phyloP scores from a whole-genome alignment of 148 eudicot species.

The Dianthus caryophyllus region DNA sequence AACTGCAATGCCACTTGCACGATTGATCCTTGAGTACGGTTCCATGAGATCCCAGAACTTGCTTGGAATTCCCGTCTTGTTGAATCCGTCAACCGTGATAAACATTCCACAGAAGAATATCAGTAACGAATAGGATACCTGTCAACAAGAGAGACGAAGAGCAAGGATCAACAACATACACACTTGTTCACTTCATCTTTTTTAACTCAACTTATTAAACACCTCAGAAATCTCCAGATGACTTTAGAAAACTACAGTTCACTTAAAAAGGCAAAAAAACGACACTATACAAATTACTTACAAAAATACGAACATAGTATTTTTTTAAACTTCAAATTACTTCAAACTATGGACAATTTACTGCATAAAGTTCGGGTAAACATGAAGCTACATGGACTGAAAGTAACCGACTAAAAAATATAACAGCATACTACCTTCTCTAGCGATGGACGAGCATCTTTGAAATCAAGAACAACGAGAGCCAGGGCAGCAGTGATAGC shows the following conservation, averaged over 20 bases:
- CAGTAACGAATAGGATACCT: slow-evolving; percentile 86
- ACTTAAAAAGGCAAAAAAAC: no score
- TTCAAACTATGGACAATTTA: no score
- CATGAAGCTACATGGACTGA: not conserved
- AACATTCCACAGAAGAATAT: slow-evolving; percentile 95
- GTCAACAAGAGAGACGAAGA: slow-evolving; percentile 13
- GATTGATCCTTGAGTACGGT: slow-evolving; percentile 70
- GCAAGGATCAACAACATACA: not conserved
- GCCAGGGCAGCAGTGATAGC: slow-evolving; percentile 90
- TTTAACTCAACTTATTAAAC: no score
- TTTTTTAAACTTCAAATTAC: no score
- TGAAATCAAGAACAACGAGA: slow-evolving; percentile 81
- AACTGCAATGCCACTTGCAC: slow-evolving; percentile 43
- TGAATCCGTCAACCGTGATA: slow-evolving; percentile 85
- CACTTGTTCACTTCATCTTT: no score
- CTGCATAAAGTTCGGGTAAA: not conserved
- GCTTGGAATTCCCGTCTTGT: slow-evolving; percentile 80
- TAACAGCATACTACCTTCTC: slow-evolving; percentile 51
- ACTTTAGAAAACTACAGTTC: no score
- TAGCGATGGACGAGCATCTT: slow-evolving; percentile 58
- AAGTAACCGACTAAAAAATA: not conserved
- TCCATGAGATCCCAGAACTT: slow-evolving; percentile 75
- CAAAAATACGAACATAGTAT: no score
- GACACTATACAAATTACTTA: no score
- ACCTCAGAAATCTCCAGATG: no score